Evolutionary conservation across 139 green algal species (phyloP).

Genomic region (Micractinium conductrix): DNA sequence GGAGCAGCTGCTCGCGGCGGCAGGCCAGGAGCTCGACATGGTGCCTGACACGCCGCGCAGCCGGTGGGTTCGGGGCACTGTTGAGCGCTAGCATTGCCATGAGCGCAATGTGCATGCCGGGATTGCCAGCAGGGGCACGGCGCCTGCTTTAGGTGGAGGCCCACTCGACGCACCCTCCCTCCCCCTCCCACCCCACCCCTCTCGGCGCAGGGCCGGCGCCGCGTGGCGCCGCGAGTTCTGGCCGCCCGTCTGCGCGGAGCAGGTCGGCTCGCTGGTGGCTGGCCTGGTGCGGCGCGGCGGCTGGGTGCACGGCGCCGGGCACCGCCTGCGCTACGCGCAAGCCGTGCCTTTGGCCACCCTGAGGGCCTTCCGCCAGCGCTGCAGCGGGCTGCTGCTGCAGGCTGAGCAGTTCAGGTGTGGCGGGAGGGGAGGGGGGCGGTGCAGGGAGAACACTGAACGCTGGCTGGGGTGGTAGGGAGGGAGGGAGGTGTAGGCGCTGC

Average conservation of each 20-base stretch:
- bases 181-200: no score
- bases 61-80: no score
- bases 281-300: slow-evolving; percentile 24
- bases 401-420: slow-evolving; percentile 47
- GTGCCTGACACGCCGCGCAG: slow-evolving; percentile 20
- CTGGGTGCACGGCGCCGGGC: slow-evolving; percentile 7
- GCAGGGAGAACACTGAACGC: not conserved
- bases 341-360: slow-evolving; percentile 38
- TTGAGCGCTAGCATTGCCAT: no score
- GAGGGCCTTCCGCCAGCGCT: slow-evolving; percentile 16
- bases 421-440: not conserved
- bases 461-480: not conserved
- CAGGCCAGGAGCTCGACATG: slow-evolving; percentile 21
- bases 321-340: slow-evolving; percentile 20
- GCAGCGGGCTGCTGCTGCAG: slow-evolving; percentile 25
- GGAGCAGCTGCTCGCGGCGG: slow-evolving; percentile 1
- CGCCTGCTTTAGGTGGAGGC: no score
- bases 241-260: slow-evolving; percentile 26
- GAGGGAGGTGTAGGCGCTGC: no score
- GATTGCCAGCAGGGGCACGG: no score
- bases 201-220: not conserved
- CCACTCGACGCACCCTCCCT: no score
- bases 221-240: slow-evolving; percentile 34
- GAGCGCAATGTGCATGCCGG: no score
- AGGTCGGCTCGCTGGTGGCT: slow-evolving; percentile 8